Evolutionary conservation across 305 asterid genomes (phyloP), one percentile per base, ranked within the genome.

Genomic region (Ajuga reptans): DNA sequence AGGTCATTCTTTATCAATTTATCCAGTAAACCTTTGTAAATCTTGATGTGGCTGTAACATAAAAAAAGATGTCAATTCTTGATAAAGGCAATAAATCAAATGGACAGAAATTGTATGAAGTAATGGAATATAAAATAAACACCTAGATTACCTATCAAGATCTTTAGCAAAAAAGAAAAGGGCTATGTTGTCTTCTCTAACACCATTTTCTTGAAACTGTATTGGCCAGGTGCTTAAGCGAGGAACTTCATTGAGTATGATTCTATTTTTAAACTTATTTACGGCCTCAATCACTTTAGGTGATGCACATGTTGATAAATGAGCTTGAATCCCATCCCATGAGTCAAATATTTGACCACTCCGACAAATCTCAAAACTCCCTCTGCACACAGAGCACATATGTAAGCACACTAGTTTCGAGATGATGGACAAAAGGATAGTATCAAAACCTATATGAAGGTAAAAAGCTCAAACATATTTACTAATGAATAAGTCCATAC

Each of bases 101-200:
- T 55, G 52, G 69, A 64, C 39, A 62, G 45, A 24, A 64, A 70
- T 21, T 61, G n/a, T n/a, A n/a, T n/a, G n/a, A n/a, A 29, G 64
- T n/a, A 39, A 64, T 57, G 42, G 31, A 55, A 34, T 52, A 71
- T 69, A 49, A 67, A 31, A 58, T 36, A 34, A 7, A 9, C 57
- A 56, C 33, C 45, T 53, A 66, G 16, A 69, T 59, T 74, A 89
- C 98, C 95, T 88, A 75, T 79, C 89, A 64, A 81, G 78, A 76
- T 92, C 98, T 79, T 79, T 84, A 47, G 98, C 89, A 50, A 92
- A 92, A 80, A 92, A 92, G 91, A 82, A 92, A 62, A 92, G 87
- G 41, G 91, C 98, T 49, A 92, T 77, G 73, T 88, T 84, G 73
- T 90, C 91, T 72, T 89, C 95, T 56, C 72, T 79, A 64, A 87